Evolutionary conservation across 1,284 basidiomycete species (phyloP).

Genomic region (Amylostereum areolatum): DNA sequence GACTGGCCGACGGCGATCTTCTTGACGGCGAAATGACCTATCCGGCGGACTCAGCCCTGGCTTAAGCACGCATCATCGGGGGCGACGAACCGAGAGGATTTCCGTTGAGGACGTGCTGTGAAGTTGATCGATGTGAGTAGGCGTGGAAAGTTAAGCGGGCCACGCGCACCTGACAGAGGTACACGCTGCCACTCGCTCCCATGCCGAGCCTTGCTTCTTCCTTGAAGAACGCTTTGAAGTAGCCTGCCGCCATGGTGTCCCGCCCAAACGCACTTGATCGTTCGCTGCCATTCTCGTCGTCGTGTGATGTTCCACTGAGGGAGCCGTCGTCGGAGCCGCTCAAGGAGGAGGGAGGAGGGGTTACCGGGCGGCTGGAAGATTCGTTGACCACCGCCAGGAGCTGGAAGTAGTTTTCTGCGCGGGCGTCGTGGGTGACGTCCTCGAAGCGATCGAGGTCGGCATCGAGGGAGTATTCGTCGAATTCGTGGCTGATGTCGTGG

Average conservation of each 20-base stretch:
- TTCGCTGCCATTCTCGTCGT: slow-evolving; percentile 5
- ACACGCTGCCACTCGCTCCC: slow-evolving; percentile 90
- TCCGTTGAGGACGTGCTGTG: slow-evolving; percentile 74
- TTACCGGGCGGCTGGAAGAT: slow-evolving; percentile 50
- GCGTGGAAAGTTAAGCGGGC: slow-evolving; percentile 2
- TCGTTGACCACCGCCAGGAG: slow-evolving; percentile 66
- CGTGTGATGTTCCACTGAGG: background rate
- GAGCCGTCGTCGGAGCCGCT: slow-evolving; percentile 1
- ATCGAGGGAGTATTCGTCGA: slow-evolving; percentile 15
- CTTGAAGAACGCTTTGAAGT: slow-evolving; percentile 83
- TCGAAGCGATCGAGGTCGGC: slow-evolving; percentile 12
- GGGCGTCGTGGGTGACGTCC: slow-evolving; percentile 24
- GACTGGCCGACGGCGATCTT: slow-evolving; percentile 92
- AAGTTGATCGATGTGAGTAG: background rate
- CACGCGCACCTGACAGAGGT: slow-evolving; percentile 67
- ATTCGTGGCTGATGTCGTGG: slow-evolving; percentile 22
- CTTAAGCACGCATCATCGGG: background rate
- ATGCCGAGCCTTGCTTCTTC: slow-evolving; percentile 85
- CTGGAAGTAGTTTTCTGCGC: slow-evolving; percentile 71
- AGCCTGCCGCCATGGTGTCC: slow-evolving; percentile 74
- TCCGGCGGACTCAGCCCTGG: background rate
- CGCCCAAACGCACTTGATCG: slow-evolving; percentile 40
- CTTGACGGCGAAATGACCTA: slow-evolving; percentile 86
- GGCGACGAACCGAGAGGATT: slow-evolving; percentile 57
- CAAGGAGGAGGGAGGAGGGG: slow-evolving; percentile 30